These are phyloP conservation scores for Platanus orientalis DNA, from an alignment of 164 flowering plant species.

Conservation along the genomic window DNA sequence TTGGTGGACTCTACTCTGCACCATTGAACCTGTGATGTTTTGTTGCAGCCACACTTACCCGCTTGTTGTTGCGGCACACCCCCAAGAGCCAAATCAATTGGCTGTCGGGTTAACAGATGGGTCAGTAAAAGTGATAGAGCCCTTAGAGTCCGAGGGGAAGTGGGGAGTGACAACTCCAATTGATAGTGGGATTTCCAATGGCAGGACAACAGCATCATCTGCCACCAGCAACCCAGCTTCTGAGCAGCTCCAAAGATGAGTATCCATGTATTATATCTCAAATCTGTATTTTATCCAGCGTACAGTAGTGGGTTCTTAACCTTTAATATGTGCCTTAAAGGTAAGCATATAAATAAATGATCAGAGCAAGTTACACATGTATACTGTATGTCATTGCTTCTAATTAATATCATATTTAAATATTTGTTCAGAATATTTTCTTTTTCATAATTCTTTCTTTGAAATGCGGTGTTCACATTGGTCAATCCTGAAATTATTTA, in stretches of 20 bases:
- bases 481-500: no score
- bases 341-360: constrained; percentile 4
- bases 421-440: no score
- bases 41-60: constrained; percentile 56
- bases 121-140: constrained; percentile 73
- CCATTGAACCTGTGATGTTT: background rate
- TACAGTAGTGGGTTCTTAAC: constrained; percentile 20
- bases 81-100: constrained; percentile 77
- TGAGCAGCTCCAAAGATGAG: constrained; percentile 65
- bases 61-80: constrained; percentile 71
- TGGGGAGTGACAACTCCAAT: constrained; percentile 64
- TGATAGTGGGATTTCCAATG: constrained; percentile 51
- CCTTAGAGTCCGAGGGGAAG: constrained; percentile 67
- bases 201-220: constrained; percentile 54
- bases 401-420: no score
- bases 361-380: constrained; percentile 3
- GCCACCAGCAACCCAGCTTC: constrained; percentile 56
- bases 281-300: constrained; percentile 17
- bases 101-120: constrained; percentile 84
- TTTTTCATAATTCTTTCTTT: no score
- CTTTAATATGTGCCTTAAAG: constrained; percentile 3
- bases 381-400: background rate
- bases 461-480: no score
- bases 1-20: background rate
- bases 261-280: constrained; percentile 1